A percentile compares a stretch with the other conserved stretches of the same genome.
These are phyloP conservation scores for Phytophthora hybrid DNA, from an alignment of 352 stramenopile genomes.

Conservation along the genomic window DNA sequence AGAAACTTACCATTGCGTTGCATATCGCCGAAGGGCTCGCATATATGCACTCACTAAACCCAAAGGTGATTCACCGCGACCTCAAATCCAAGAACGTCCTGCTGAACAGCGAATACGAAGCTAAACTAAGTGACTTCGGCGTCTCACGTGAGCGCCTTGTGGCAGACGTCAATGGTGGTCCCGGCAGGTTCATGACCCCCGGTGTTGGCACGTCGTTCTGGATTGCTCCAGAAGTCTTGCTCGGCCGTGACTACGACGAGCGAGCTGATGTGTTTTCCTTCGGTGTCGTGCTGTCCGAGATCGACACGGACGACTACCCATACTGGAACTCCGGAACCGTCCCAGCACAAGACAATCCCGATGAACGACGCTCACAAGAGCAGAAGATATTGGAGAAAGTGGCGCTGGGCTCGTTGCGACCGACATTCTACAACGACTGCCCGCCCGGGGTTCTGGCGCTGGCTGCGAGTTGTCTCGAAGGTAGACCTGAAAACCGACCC, in stretches of 20 bases:
- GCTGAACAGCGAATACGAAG: slow-evolving; percentile 60
- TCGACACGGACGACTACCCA: slow-evolving; percentile 59
- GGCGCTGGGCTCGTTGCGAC: slow-evolving; percentile 44
- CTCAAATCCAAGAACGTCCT: slow-evolving; percentile 87
- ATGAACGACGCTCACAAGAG: slow-evolving; percentile 46
- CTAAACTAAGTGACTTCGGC: slow-evolving; percentile 84
- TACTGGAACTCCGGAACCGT: slow-evolving; percentile 54
- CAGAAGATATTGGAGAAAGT: slow-evolving; percentile 55
- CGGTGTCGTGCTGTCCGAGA: slow-evolving; percentile 56
- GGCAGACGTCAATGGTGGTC: slow-evolving; percentile 14
- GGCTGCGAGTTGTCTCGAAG: slow-evolving; percentile 55
- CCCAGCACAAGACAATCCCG: slow-evolving; percentile 32
- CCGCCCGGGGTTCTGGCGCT: slow-evolving; percentile 49
- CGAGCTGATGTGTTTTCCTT: slow-evolving; percentile 59
- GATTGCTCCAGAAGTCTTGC: slow-evolving; percentile 54
- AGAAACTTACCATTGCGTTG: slow-evolving; percentile 66
- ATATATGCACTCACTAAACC: slow-evolving; percentile 75
- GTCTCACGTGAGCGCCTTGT: slow-evolving; percentile 57
- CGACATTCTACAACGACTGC: slow-evolving; percentile 65
- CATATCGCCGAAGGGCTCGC: slow-evolving; percentile 70
- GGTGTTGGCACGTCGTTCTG: slow-evolving; percentile 57
- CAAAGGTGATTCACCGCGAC: slow-evolving; percentile 81
- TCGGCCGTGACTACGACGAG: slow-evolving; percentile 56
- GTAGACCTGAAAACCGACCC: slow-evolving; percentile 50
- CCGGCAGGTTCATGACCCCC: slow-evolving; percentile 63